Conservation (phyloP, 768 basidiomycete genomes). For the Albatrellus ellisii region DNA sequence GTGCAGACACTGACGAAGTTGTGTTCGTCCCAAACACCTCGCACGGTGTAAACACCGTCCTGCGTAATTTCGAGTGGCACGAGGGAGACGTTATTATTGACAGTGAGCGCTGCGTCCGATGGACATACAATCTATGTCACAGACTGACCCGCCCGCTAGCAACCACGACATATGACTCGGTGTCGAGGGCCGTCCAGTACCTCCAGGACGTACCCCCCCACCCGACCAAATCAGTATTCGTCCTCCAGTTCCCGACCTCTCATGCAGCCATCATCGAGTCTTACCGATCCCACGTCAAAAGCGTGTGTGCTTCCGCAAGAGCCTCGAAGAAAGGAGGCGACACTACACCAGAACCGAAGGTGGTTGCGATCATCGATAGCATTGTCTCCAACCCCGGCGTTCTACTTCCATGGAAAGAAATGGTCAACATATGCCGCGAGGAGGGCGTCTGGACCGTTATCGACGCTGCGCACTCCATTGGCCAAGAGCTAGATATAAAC, state of each 20-base stretch:
- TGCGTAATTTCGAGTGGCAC: constrained; percentile 56
- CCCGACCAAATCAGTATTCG: constrained; percentile 36
- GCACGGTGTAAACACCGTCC: constrained; percentile 50
- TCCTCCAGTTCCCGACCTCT: constrained; percentile 40
- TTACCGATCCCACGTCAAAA: constrained; percentile 28
- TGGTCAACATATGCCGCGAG: constrained; percentile 50
- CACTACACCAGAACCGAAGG: constrained; percentile 28
- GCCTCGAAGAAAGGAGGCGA: constrained; percentile 11
- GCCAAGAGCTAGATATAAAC: constrained; percentile 53
- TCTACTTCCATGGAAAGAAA: constrained; percentile 55
- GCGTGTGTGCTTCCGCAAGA: constrained; percentile 16
- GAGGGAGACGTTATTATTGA: constrained; percentile 52
- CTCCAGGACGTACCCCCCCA: constrained; percentile 42
- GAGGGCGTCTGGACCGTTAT: constrained; percentile 55
- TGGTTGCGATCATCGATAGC: constrained; percentile 58
- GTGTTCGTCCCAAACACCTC: constrained; percentile 50
- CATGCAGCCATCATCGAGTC: constrained; percentile 39
- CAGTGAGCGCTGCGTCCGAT: constrained; percentile 24
- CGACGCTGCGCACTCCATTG: constrained; percentile 72
- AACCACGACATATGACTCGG: constrained; percentile 42
- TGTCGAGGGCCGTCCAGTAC: constrained; percentile 37
- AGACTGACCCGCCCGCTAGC: constrained; percentile 21
- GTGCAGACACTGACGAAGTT: constrained; percentile 43
- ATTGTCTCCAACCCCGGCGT: constrained; percentile 53
- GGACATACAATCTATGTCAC: not conserved